These are phyloP conservation scores for Colletotrichum magnum DNA, from an alignment of 2,329 filamentous ascomycete species.

Conservation along the genomic window DNA sequence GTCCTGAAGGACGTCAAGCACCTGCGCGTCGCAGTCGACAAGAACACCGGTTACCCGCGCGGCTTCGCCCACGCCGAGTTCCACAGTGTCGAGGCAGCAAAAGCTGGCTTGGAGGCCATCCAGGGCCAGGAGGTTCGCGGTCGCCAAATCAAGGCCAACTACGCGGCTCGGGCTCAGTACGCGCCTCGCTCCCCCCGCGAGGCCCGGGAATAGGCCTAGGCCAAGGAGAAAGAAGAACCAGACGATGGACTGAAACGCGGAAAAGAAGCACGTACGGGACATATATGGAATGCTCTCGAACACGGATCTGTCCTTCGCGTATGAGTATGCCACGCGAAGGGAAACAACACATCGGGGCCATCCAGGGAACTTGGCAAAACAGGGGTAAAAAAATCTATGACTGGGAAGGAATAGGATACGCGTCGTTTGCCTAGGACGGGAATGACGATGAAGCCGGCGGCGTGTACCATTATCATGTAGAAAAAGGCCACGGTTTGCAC, in stretches of 20 bases:
- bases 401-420: neutral
- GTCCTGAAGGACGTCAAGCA: conserved; percentile 79
- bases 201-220: no score
- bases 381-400: neutral
- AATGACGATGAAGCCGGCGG: conserved; percentile 1
- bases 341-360: no score
- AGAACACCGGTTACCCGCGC: conserved; percentile 82
- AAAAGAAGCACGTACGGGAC: no score
- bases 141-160: conserved; percentile 77
- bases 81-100: conserved; percentile 75
- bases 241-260: no score
- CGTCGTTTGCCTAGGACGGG: neutral
- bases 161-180: conserved; percentile 50
- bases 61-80: conserved; percentile 92
- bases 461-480: neutral
- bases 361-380: neutral
- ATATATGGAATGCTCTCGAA: no score
- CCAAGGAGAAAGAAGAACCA: no score
- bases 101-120: conserved; percentile 70
- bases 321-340: no score
- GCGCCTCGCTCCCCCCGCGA: no score
- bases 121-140: conserved; percentile 73
- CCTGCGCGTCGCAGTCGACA: conserved; percentile 86
- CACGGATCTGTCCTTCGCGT: no score
- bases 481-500: neutral